These are phyloP conservation scores for Hippophae rhamnoides DNA, from an alignment of 306 rosid species.

Conservation along the genomic window DNA sequence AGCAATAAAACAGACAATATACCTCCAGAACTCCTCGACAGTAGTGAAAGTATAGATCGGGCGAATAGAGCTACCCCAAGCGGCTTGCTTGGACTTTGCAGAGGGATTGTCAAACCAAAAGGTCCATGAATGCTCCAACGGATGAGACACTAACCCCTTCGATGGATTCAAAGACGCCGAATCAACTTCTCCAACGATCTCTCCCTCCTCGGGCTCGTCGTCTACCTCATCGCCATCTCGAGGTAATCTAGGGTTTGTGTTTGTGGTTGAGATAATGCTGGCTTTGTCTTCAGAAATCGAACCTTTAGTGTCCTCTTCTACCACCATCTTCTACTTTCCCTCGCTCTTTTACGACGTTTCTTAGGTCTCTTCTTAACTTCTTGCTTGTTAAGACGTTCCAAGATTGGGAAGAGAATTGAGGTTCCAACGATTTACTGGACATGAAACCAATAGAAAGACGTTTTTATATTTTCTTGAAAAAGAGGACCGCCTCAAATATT, in stretches of 20 bases:
- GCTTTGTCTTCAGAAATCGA: slow-evolving; percentile 30
- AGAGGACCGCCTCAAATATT: background rate
- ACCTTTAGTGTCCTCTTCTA: slow-evolving; percentile 43
- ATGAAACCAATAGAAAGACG: too few relatives aligned
- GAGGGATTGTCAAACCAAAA: slow-evolving; percentile 86
- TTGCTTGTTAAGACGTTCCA: background rate
- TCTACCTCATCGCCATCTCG: slow-evolving; percentile 27
- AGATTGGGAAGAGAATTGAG: background rate
- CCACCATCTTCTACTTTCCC: slow-evolving; percentile 33
- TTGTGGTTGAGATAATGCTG: background rate
- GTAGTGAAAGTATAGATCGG: slow-evolving; percentile 70
- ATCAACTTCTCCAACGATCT: slow-evolving; percentile 55
- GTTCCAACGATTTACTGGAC: too few relatives aligned
- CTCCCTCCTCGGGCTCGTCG: slow-evolving; percentile 62
- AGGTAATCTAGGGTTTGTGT: slow-evolving; percentile 25
- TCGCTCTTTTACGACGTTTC: background rate
- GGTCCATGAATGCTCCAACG: slow-evolving; percentile 85
- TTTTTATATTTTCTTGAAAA: too few relatives aligned
- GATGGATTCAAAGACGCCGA: slow-evolving; percentile 37
- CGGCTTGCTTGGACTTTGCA: slow-evolving; percentile 45
- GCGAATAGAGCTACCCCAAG: slow-evolving; percentile 72
- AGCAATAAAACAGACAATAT: background rate
- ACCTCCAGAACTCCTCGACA: slow-evolving; percentile 93
- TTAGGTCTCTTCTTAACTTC: background rate
- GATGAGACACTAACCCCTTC: slow-evolving; percentile 31